These are phyloP conservation scores for Galerina marginata DNA, from an alignment of 768 basidiomycete genomes.

Conservation along the genomic window DNA sequence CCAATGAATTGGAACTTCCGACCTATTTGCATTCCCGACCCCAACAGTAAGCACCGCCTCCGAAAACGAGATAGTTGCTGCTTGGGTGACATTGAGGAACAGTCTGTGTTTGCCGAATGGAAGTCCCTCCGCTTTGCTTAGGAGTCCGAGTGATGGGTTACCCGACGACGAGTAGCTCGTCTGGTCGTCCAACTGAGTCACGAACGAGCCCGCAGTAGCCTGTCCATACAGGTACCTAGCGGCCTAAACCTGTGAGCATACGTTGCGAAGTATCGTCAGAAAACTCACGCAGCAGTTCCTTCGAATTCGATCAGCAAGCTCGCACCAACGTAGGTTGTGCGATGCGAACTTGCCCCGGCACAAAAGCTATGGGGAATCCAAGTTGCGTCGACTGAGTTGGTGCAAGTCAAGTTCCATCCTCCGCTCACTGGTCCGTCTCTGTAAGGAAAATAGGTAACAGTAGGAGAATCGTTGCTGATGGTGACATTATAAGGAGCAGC, in stretches of 20 bases:
- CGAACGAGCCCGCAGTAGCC: not conserved
- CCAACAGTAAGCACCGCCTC: constrained; percentile 2
- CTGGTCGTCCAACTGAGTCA: not conserved
- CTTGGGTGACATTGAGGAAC: constrained; percentile 2
- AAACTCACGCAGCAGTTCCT: constrained; percentile 12
- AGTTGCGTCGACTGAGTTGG: constrained; percentile 1
- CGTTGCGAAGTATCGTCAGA: no score
- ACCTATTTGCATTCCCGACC: not conserved
- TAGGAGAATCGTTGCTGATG: constrained; percentile 5
- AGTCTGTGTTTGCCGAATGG: not conserved
- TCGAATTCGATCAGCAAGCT: constrained; percentile 3
- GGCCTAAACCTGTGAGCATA: not conserved
- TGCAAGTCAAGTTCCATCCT: constrained; percentile 11
- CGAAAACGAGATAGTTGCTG: not conserved
- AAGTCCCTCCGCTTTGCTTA: not conserved
- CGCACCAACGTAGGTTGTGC: not conserved
- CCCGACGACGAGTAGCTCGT: not conserved
- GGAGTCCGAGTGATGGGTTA: not conserved
- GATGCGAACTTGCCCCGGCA: not conserved
- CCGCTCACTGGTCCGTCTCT: constrained; percentile 4
- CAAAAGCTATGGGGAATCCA: constrained; percentile 8
- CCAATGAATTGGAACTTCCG: not conserved
- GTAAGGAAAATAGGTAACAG: constrained; percentile 4
- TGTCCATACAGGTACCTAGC: not conserved
- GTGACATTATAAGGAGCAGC: constrained; percentile 3